phyloP scores from a whole-genome alignment of 2,329 filamentous ascomycete species.

The Leptographium procerum region DNA sequence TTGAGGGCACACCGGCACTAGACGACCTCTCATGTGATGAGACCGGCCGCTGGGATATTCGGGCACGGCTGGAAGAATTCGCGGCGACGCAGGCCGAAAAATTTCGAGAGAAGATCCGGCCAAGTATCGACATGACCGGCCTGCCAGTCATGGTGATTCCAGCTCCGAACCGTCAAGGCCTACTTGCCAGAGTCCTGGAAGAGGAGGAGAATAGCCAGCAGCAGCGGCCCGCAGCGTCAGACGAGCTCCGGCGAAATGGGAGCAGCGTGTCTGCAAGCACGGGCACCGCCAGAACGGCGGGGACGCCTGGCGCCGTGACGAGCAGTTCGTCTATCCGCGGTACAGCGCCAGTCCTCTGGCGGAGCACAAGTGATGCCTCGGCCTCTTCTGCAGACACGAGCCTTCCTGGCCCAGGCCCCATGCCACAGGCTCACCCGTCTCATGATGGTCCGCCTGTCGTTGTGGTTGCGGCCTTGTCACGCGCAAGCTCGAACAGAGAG shows the following conservation, averaged over 20 bases:
- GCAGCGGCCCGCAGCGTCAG: background rate
- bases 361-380: slow-evolving; percentile 5
- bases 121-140: slow-evolving; percentile 41
- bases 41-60: slow-evolving; percentile 40
- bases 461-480: slow-evolving; percentile 2
- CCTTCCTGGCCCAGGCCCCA: background rate
- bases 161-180: slow-evolving; percentile 46
- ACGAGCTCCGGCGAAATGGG: background rate
- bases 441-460: slow-evolving; percentile 4
- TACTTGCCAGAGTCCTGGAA: slow-evolving; percentile 44
- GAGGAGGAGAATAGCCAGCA: slow-evolving; percentile 30
- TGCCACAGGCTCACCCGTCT: background rate
- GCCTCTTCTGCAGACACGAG: background rate
- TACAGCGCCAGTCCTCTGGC: background rate
- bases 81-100: slow-evolving; percentile 49
- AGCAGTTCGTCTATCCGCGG: background rate
- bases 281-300: no score
- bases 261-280: background rate
- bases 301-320: background rate
- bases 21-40: slow-evolving; percentile 8
- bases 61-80: slow-evolving; percentile 47
- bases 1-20: background rate
- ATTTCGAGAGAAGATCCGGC: slow-evolving; percentile 43
- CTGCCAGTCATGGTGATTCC: slow-evolving; percentile 51
- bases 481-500: background rate